Conservation (phyloP, 129 eudicot genomes). For the Helianthus annuus region DNA sequence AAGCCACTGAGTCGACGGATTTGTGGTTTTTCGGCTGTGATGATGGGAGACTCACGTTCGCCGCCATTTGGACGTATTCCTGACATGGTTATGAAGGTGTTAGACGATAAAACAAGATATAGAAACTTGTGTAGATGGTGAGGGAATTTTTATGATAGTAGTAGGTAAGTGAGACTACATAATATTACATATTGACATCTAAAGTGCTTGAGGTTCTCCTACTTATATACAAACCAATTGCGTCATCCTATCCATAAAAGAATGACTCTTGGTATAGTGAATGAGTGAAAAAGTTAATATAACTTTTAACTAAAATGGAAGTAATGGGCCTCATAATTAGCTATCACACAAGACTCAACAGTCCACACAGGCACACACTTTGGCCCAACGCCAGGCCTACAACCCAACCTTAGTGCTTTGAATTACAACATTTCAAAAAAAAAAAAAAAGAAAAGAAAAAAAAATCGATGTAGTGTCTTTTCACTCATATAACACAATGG, state of each 20-base stretch:
- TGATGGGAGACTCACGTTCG: too few relatives aligned
- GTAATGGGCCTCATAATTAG: background rate
- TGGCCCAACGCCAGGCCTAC: background rate
- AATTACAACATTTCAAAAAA: background rate
- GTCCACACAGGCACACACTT: background rate
- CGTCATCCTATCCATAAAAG: background rate
- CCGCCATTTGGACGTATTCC: too few relatives aligned
- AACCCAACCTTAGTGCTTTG: background rate
- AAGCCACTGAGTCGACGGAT: too few relatives aligned
- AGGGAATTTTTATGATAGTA: slow-evolving; percentile 6
- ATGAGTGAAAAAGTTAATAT: background rate
- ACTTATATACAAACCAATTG: background rate
- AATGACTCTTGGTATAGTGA: background rate
- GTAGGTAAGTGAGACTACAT: background rate
- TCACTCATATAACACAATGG: background rate
- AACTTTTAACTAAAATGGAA: background rate
- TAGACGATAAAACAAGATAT: too few relatives aligned
- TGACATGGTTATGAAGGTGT: too few relatives aligned
- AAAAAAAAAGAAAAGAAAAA: too few relatives aligned
- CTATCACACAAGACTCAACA: background rate
- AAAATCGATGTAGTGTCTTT: background rate
- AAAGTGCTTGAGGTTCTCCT: too few relatives aligned
- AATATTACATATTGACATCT: background rate
- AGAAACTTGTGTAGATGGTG: background rate
- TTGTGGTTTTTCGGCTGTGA: too few relatives aligned